These are phyloP conservation scores for Casuarina cunninghamiana DNA, from an alignment of 306 rosid genomes.

Conservation along the genomic window DNA sequence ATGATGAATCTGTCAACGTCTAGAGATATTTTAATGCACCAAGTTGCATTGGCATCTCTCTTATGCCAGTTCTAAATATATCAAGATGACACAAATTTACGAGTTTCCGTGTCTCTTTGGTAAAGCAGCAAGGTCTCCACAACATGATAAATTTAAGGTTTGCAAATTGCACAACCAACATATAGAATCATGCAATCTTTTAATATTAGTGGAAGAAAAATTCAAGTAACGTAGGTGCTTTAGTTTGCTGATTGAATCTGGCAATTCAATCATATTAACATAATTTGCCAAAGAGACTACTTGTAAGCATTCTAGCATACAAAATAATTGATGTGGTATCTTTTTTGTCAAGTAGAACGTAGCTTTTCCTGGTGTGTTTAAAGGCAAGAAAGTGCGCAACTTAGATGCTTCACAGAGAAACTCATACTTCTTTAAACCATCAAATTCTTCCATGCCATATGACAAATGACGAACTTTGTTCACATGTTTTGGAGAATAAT, in stretches of 20 bases:
- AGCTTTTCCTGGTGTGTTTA: background rate
- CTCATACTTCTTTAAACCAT: constrained; percentile 30
- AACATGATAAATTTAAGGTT: background rate
- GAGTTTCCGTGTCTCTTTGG: too few species aligned
- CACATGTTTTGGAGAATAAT: background rate
- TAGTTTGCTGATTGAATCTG: constrained; percentile 4
- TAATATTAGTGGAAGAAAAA: background rate
- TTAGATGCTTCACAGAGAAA: constrained; percentile 3
- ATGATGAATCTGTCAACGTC: background rate
- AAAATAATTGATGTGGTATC: background rate
- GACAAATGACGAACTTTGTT: constrained; percentile 34
- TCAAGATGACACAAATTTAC: too few species aligned
- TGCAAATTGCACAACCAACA: constrained; percentile 18
- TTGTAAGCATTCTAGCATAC: background rate
- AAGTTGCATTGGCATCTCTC: background rate
- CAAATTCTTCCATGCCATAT: constrained; percentile 15
- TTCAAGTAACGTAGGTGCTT: constrained; percentile 22
- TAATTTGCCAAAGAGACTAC: background rate
- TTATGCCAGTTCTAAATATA: background rate
- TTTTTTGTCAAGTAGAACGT: too few species aligned
- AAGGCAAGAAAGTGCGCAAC: constrained; percentile 25
- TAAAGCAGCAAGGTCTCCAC: too few species aligned
- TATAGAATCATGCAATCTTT: constrained; percentile 11
- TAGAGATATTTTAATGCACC: background rate
- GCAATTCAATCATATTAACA: background rate